A percentile compares a stretch with the other conserved stretches of the same genome.
Evolutionary conservation across 73 alveolate species (phyloP).

Genomic region (Paramecium primaurelia): DNA sequence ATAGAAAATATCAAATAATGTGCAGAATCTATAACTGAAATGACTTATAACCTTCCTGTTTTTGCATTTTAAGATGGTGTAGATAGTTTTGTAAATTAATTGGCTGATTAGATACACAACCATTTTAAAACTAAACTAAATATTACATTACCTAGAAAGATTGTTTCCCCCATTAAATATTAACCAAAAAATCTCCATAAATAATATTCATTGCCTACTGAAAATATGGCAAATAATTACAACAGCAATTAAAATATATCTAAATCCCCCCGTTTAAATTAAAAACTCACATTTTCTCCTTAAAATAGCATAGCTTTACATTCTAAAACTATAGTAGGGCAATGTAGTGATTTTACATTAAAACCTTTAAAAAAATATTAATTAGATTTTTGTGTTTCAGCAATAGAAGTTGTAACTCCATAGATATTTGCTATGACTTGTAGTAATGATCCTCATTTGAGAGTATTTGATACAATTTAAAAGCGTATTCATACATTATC

Average conservation of each 20-base stretch:
- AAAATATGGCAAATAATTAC: background rate
- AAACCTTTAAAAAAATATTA: conserved; percentile 38
- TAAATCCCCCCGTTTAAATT: conserved; percentile 5
- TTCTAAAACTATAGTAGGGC: background rate
- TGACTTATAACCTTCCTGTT: conserved; percentile 18
- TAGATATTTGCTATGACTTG: conserved; percentile 29
- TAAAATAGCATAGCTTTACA: background rate
- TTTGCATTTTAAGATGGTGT: conserved; percentile 31
- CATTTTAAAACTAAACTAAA: conserved; percentile 4
- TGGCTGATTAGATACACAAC: background rate
- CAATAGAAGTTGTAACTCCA: conserved; percentile 15
- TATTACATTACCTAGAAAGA: background rate
- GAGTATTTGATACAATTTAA: conserved; percentile 15
- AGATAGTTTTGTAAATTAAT: background rate
- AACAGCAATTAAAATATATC: background rate
- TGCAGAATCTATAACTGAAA: conserved; percentile 35
- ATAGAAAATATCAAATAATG: background rate
- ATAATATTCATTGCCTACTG: background rate
- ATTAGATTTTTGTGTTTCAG: conserved; percentile 22
- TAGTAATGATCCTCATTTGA: conserved; percentile 39
- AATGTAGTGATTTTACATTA: background rate
- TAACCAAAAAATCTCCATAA: conserved; percentile 16
- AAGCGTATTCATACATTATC: conserved; percentile 31
- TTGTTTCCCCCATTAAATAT: background rate
- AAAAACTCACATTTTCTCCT: background rate